Conservation (phyloP, 192 early-diverging fungal genomes). For the Rhizophagus clarus region DNA sequence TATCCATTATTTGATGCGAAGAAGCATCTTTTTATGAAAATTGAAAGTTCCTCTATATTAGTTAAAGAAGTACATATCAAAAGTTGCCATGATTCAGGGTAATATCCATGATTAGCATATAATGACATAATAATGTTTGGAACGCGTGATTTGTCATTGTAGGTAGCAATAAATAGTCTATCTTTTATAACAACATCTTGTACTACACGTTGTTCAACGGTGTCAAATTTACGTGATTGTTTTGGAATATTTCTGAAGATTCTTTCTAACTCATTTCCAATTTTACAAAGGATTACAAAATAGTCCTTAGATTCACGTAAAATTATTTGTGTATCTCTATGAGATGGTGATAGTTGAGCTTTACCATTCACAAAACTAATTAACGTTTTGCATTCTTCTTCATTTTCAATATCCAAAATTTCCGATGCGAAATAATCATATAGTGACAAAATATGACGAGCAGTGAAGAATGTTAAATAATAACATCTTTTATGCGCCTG, state of each 20-base stretch:
- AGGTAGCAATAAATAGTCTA: conserved; percentile 28
- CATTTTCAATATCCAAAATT: neutral
- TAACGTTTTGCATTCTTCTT: conserved; percentile 16
- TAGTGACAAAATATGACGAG: conserved; percentile 25
- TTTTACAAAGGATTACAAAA: neutral
- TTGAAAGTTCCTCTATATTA: conserved; percentile 24
- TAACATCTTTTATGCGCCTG: conserved; percentile 17
- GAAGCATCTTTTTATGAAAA: neutral
- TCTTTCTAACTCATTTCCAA: neutral
- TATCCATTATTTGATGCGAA: neutral
- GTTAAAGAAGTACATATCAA: conserved; percentile 26
- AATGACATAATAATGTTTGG: conserved; percentile 32
- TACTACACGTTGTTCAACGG: neutral
- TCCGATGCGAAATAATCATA: conserved; percentile 23
- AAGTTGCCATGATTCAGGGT: conserved; percentile 27
- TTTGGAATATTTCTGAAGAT: conserved; percentile 3
- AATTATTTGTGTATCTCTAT: neutral
- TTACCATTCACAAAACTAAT: conserved; percentile 19
- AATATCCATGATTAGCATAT: conserved; percentile 28
- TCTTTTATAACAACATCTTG: conserved; percentile 10
- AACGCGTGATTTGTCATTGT: conserved; percentile 3
- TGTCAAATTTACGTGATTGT: neutral
- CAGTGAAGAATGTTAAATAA: conserved; percentile 32
- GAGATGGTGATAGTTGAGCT: neutral
- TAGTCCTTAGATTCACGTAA: neutral